These are phyloP conservation scores for Boletus reticulatus DNA, from an alignment of 768 basidiomycete species.

Conservation along the genomic window DNA sequence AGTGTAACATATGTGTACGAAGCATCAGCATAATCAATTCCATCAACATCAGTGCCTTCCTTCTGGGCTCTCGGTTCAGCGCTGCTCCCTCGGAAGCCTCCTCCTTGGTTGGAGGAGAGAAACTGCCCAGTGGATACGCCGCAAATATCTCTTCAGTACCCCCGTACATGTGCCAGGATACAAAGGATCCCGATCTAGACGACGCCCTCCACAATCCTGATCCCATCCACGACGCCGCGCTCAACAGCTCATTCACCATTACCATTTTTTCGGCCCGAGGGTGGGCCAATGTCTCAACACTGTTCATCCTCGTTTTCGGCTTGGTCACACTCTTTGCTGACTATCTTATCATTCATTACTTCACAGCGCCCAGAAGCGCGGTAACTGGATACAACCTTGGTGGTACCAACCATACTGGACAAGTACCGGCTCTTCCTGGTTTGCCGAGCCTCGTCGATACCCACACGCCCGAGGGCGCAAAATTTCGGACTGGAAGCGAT, in stretches of 20 bases:
- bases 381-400: conserved; percentile 80
- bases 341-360: conserved; percentile 77
- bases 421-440: conserved; percentile 73
- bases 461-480: conserved; percentile 63
- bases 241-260: conserved; percentile 60
- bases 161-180: conserved; percentile 74
- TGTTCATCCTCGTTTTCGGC: conserved; percentile 64
- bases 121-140: conserved; percentile 27
- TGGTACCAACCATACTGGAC: conserved; percentile 76
- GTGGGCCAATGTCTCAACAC: conserved; percentile 73
- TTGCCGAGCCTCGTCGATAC: conserved; percentile 71
- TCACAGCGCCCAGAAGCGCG: conserved; percentile 26
- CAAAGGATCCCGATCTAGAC: conserved; percentile 81
- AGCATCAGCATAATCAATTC: too few species aligned
- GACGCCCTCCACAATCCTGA: conserved; percentile 90
- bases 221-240: conserved; percentile 61
- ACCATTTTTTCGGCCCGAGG: conserved; percentile 83
- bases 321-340: conserved; percentile 83
- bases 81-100: conserved; percentile 48
- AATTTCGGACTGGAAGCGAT: conserved; percentile 64
- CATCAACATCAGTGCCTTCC: too few species aligned
- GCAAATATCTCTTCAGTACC: conserved; percentile 62
- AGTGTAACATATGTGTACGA: too few species aligned
- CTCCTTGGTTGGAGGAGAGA: conserved; percentile 36
- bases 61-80: conserved; percentile 58